Base-by-base conservation (phyloP, 441 rosid species). In the Syzygium malaccense region DNA sequence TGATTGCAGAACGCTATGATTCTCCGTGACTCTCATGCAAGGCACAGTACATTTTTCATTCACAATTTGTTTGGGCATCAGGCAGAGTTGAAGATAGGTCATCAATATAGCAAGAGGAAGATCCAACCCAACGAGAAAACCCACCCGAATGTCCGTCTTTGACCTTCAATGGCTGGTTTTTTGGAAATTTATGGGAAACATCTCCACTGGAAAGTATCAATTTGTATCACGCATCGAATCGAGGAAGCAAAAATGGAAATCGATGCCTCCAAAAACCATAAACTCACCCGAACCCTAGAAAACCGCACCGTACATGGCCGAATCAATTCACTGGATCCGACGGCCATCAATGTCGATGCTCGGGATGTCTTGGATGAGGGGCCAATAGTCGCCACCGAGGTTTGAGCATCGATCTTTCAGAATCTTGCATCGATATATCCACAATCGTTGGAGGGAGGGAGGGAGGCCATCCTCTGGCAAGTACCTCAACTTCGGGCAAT, bases 361-460 rank as follows among this genome's bases (percentile, higher is more conserved):
- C 4, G 80, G 48, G 49, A 71, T 71, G 3, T 71, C 80, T 10
- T 33, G 0, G 25, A 66, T 32, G 45, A 32, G 78, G 25, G 45
- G 78, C 78, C 78, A 66, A 32, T 66, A 66, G 45, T 66, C 4
- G 7, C 78, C 28, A 10, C 15, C 5, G 49, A 9, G 14, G 5
- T 71, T 37, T 33, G 49, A 1, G 5, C 28, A 71, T 33, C 28
- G 15, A 6, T 71, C 28, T 10, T 33, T 10, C 0, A 37, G 3
- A 71, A 10, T 71, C 49, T 33, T 0, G 48, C 28, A 71, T 5
- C 0, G 0, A 0, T 0, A 0, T 19, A 68, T 68, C 0, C 0
- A 0, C 48, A 68, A 33, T 2, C 0, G 1, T 9, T 33, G 28
- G 80, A 71, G 49, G 15, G 28, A 71, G 8, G 80, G 80, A 71